A percentile compares a stretch with the other conserved stretches of the same genome.
Evolutionary conservation across 1,284 basidiomycete genomes (phyloP).

Genomic region (Cryptococcus sp.): DNA sequence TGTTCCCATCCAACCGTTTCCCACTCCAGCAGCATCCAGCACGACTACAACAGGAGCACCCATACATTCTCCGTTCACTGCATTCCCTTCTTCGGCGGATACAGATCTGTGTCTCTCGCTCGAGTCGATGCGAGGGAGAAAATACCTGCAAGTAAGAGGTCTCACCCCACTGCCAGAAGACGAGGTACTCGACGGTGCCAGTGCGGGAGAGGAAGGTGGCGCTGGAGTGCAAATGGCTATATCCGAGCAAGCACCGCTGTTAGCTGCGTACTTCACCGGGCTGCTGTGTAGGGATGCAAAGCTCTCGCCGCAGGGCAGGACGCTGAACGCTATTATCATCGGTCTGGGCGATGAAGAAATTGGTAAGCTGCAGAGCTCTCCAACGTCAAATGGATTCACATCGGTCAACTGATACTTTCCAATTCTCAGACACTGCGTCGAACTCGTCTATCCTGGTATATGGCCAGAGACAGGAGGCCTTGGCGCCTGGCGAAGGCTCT

Average conservation of each 20-base stretch:
- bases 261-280: conserved; percentile 42
- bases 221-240: conserved; percentile 45
- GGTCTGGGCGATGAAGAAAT: conserved; percentile 50
- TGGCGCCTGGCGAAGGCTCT: not conserved
- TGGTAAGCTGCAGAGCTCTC: conserved; percentile 13
- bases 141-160: conserved; percentile 43
- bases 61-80: conserved; percentile 29
- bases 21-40: not conserved
- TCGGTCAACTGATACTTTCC: not conserved
- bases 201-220: conserved; percentile 23
- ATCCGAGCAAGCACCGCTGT: conserved; percentile 33
- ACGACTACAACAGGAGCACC: conserved; percentile 7
- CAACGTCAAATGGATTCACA: not conserved
- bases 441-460: conserved; percentile 41
- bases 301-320: conserved; percentile 36
- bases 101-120: conserved; percentile 52
- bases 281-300: conserved; percentile 33
- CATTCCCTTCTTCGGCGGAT: conserved; percentile 25
- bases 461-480: conserved; percentile 22
- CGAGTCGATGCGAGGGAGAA: conserved; percentile 50
- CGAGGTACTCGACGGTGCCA: conserved; percentile 35
- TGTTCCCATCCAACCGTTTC: conserved; percentile 10
- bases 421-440: conserved; percentile 16
- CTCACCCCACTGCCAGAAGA: conserved; percentile 35
- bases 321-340: conserved; percentile 38